Percentiles rank a stretch among this genome's conserved stretches.
Evolutionary conservation across 2,329 filamentous ascomycete species (phyloP).

Genomic region (Aspergillus tamarii): DNA sequence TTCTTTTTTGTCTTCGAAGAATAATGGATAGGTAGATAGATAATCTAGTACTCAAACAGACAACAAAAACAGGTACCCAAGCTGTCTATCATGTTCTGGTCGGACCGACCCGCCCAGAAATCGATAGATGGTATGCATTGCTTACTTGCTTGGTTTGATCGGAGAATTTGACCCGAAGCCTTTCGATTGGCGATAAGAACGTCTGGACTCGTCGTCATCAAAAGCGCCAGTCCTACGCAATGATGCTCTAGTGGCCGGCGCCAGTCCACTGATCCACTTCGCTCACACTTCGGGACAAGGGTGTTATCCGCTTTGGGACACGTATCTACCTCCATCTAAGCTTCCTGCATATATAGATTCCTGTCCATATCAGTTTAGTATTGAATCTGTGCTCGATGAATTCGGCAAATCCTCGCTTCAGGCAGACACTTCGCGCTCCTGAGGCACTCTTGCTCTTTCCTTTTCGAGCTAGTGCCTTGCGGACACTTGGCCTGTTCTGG

Average conservation of each 20-base stretch:
- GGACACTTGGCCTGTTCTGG: conserved; percentile 27
- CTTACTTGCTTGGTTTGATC: conserved; percentile 1
- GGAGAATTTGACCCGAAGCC: conserved; percentile 2
- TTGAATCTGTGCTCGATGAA: background rate
- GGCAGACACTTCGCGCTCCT: conserved; percentile 13
- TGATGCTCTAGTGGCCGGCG: conserved; percentile 6
- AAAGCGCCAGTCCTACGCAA: conserved; percentile 13
- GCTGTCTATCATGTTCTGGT: background rate
- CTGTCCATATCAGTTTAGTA: conserved; percentile 1
- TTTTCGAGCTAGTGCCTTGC: conserved; percentile 23
- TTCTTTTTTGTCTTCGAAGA: too few relatives aligned
- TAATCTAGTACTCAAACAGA: too few relatives aligned
- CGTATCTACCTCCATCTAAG: background rate
- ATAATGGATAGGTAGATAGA: too few relatives aligned
- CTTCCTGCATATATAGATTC: conserved; percentile 2
- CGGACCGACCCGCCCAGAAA: conserved; percentile 4
- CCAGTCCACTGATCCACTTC: conserved; percentile 4
- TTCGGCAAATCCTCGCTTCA: conserved; percentile 4
- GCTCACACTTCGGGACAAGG: background rate
- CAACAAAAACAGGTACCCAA: too few relatives aligned
- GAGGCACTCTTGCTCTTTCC: conserved; percentile 20
- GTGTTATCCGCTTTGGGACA: conserved; percentile 4
- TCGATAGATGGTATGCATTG: conserved; percentile 5
- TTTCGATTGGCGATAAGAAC: background rate
- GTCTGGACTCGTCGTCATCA: conserved; percentile 15